These are phyloP conservation scores for Rhizophora apiculata DNA, from an alignment of 345 rosid species.

Conservation along the genomic window DNA sequence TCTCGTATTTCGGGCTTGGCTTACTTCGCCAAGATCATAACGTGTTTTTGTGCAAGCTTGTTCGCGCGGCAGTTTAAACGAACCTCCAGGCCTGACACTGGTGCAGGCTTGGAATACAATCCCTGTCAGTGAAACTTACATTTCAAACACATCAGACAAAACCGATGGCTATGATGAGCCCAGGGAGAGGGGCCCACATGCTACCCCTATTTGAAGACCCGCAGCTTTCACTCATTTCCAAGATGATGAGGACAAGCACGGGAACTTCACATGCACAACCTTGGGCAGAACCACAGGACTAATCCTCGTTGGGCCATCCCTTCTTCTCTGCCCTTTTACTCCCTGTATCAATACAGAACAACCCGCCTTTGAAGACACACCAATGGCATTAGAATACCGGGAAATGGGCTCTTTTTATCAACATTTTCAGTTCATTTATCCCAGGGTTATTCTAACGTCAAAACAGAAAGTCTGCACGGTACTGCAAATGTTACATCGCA, in stretches of 20 bases:
- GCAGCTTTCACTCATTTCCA: slow-evolving; percentile 11
- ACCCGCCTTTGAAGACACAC: not conserved
- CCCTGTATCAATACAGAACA: not conserved
- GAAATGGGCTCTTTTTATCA: too few species aligned
- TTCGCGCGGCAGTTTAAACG: too few species aligned
- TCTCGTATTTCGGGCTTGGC: too few species aligned
- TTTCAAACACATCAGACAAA: slow-evolving; percentile 37
- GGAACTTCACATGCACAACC: slow-evolving; percentile 8
- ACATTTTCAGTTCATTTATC: too few species aligned
- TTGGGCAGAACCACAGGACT: not conserved
- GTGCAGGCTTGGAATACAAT: not conserved
- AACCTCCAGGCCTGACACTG: not conserved
- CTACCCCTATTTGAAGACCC: slow-evolving; percentile 8
- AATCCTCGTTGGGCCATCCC: not conserved
- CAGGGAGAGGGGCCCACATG: slow-evolving; percentile 10
- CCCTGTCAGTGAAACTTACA: slow-evolving; percentile 39
- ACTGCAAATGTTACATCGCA: too few species aligned
- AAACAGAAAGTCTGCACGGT: too few species aligned
- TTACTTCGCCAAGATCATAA: too few species aligned
- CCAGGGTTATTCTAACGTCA: too few species aligned
- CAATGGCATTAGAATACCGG: not conserved
- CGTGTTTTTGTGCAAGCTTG: too few species aligned
- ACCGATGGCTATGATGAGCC: slow-evolving; percentile 23
- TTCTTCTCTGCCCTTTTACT: not conserved
- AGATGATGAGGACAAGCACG: slow-evolving; percentile 28